Conservation (phyloP, 306 rosid species). For the Lathyrus oleraceus region DNA sequence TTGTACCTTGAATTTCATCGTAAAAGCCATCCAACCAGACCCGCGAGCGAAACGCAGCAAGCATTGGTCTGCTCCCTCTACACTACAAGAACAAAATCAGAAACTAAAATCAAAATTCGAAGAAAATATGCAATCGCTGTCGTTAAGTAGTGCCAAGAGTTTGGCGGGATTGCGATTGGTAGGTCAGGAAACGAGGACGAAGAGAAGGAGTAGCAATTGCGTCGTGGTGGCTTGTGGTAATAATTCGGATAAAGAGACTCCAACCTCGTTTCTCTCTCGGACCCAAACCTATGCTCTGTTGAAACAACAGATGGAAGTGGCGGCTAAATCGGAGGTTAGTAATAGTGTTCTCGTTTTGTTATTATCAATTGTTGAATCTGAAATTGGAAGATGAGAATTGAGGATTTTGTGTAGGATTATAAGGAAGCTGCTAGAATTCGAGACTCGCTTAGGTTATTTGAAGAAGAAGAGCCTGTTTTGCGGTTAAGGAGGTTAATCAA, state of each 20-base stretch:
- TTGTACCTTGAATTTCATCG: not conserved
- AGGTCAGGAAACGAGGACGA: conserved; percentile 35
- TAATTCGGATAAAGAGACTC: conserved; percentile 49
- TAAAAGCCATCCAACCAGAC: not conserved
- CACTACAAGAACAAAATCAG: not conserved
- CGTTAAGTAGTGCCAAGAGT: conserved; percentile 55
- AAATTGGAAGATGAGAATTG: not conserved
- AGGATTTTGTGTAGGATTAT: conserved; percentile 53
- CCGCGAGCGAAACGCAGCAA: not conserved
- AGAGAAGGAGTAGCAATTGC: conserved; percentile 33
- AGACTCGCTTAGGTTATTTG: conserved; percentile 73
- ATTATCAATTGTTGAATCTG: not conserved
- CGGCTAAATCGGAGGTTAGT: conserved; percentile 84
- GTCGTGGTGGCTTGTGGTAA: conserved; percentile 50
- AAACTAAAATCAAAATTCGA: not conserved
- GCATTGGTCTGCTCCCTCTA: no score
- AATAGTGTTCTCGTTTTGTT: not conserved
- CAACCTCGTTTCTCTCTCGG: conserved; percentile 61
- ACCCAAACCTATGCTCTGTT: conserved; percentile 76
- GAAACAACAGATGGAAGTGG: conserved; percentile 89
- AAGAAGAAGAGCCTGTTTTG: conserved; percentile 84
- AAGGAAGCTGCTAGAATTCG: conserved; percentile 95
- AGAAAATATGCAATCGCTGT: conserved; percentile 63
- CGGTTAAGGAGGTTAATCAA: conserved; percentile 64
- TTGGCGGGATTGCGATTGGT: conserved; percentile 41